Conservation (phyloP, 345 rosid species). For the Bretschneidera sinensis region DNA sequence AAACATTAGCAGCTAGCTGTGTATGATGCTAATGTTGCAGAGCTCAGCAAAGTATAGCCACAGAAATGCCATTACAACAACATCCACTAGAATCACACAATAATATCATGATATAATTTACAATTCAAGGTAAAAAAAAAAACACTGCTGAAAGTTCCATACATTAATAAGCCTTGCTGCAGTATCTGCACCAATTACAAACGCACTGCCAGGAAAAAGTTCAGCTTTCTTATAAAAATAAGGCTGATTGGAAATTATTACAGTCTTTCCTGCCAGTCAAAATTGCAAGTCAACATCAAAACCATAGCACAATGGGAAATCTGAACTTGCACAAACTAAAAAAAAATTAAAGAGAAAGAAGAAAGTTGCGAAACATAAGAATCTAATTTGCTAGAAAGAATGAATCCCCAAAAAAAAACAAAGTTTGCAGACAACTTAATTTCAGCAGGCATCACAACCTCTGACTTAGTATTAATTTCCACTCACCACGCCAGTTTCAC, state of each 20-base stretch:
- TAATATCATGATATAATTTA: not conserved
- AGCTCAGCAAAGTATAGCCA: not conserved
- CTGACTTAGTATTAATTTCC: too few species aligned
- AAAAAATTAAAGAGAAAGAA: not conserved
- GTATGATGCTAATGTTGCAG: not conserved
- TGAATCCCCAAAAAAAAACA: not conserved
- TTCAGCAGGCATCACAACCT: too few species aligned
- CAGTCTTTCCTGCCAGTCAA: conserved; percentile 64
- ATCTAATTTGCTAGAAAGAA: not conserved
- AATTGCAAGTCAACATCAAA: conserved; percentile 12
- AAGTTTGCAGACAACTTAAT: too few species aligned
- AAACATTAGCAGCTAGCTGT: not conserved
- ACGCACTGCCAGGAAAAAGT: conserved; percentile 89
- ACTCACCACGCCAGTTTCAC: too few species aligned
- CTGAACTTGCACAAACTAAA: conserved; percentile 5
- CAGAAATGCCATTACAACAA: not conserved
- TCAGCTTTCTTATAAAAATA: conserved; percentile 92
- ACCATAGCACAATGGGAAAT: not conserved
- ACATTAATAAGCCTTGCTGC: conserved; percentile 82
- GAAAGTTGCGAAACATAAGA: conserved; percentile 2
- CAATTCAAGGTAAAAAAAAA: not conserved
- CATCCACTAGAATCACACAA: not conserved
- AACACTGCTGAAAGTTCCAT: conserved; percentile 16
- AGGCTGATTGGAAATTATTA: conserved; percentile 93
- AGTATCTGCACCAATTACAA: conserved; percentile 93